Conservation (phyloP, 2,329 filamentous ascomycete genomes). For the Fusarium guadeloupense region DNA sequence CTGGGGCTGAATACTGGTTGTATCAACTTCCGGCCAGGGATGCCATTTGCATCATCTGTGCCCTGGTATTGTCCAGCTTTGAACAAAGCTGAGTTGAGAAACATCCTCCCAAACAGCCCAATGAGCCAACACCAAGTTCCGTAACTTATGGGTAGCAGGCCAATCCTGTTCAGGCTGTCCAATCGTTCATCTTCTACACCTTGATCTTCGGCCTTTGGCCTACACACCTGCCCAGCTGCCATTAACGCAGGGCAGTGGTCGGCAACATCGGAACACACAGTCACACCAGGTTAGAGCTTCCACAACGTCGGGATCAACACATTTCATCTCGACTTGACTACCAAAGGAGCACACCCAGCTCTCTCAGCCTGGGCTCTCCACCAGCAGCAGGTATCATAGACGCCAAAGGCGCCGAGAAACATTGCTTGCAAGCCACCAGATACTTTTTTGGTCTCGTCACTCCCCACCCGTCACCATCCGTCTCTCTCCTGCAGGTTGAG, state of each 20-base stretch:
- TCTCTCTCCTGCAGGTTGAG: slow-evolving; percentile 42
- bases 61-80: neutral
- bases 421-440: slow-evolving; percentile 40
- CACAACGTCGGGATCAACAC: slow-evolving; percentile 47
- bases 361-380: slow-evolving; percentile 38
- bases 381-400: slow-evolving; percentile 15
- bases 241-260: slow-evolving; percentile 16
- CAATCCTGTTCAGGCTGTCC: neutral
- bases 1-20: neutral
- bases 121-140: neutral
- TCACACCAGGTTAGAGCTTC: slow-evolving; percentile 43
- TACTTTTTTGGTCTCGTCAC: slow-evolving; percentile 38
- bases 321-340: slow-evolving; percentile 52
- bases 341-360: slow-evolving; percentile 46
- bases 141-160: neutral
- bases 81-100: no score
- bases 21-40: neutral
- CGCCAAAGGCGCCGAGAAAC: slow-evolving; percentile 20
- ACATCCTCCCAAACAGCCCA: neutral
- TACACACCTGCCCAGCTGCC: slow-evolving; percentile 18
- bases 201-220: slow-evolving; percentile 19
- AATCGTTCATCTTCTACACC: neutral
- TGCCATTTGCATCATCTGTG: neutral
- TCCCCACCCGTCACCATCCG: slow-evolving; percentile 43
- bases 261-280: slow-evolving; percentile 39